Evolutionary conservation across 441 rosid species (phyloP).

Genomic region (Arabidopsis hybrid): DNA sequence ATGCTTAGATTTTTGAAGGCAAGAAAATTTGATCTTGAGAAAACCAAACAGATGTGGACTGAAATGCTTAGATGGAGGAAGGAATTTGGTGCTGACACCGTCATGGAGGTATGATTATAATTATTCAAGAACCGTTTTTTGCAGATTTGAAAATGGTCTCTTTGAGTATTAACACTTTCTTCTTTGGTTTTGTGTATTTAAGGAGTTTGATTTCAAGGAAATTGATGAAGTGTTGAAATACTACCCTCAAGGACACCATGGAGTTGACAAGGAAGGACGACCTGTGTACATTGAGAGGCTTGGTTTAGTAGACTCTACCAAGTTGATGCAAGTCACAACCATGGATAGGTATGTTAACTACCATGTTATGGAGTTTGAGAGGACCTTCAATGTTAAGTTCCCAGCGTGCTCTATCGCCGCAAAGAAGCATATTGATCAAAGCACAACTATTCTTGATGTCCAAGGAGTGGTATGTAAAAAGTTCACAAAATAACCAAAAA

Average conservation of each 20-base stretch:
- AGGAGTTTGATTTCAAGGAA: slow-evolving; percentile 85
- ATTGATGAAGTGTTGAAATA: slow-evolving; percentile 60
- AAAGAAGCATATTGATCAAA: slow-evolving; percentile 84
- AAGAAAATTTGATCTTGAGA: slow-evolving; percentile 81
- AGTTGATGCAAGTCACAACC: slow-evolving; percentile 86
- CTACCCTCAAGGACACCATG: slow-evolving; percentile 95
- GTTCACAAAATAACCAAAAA: neutral
- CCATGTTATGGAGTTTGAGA: slow-evolving; percentile 89
- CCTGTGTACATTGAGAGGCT: slow-evolving; percentile 87
- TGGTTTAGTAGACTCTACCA: slow-evolving; percentile 77
- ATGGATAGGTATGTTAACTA: slow-evolving; percentile 84
- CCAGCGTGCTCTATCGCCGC: slow-evolving; percentile 89
- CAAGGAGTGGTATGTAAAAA: slow-evolving; percentile 84
- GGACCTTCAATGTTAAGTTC: slow-evolving; percentile 74
- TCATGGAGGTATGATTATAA: slow-evolving; percentile 63
- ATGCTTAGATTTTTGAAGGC: slow-evolving; percentile 81
- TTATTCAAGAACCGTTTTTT: slow-evolving; percentile 23
- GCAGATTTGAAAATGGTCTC: neutral
- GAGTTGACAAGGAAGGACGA: slow-evolving; percentile 83
- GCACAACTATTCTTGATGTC: slow-evolving; percentile 92
- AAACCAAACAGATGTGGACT: slow-evolving; percentile 86
- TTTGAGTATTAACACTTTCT: neutral
- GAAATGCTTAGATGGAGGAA: slow-evolving; percentile 86
- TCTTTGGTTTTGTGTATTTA: slow-evolving; percentile 19
- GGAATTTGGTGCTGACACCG: slow-evolving; percentile 71